Percentiles rank a stretch among this genome's conserved stretches.
Evolutionary conservation across 2,329 filamentous ascomycete genomes (phyloP).

Genomic region (Pestalotiopsis sp.): DNA sequence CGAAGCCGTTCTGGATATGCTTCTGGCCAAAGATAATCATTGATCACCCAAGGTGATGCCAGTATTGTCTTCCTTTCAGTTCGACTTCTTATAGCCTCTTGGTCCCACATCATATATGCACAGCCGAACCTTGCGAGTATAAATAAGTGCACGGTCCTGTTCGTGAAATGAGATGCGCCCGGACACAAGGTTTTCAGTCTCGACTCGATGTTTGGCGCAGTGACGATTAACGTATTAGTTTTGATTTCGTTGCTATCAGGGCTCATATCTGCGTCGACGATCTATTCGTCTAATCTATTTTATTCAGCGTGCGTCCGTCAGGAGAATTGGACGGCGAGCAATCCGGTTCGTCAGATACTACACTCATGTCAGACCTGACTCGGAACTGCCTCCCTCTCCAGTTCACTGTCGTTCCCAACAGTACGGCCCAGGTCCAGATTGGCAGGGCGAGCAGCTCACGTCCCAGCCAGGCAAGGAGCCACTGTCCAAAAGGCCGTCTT

Average conservation of each 20-base stretch:
- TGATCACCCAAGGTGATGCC: background rate
- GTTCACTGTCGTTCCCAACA: conserved; percentile 82
- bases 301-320: background rate
- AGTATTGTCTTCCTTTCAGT: background rate
- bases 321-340: background rate
- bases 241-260: background rate
- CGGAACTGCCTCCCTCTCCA: conserved; percentile 86
- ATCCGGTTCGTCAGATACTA: conserved; percentile 47
- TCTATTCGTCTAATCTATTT: conserved; percentile 10
- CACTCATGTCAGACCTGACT: conserved; percentile 83
- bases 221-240: background rate
- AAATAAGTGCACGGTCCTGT: background rate
- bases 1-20: background rate
- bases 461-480: conserved; percentile 82
- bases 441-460: conserved; percentile 82
- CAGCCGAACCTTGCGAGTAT: background rate
- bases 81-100: background rate
- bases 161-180: background rate
- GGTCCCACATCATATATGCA: background rate
- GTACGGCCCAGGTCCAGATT: conserved; percentile 88
- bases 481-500: conserved; percentile 65
- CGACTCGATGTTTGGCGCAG: background rate
- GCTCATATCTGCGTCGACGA: background rate
- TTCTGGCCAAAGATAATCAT: background rate
- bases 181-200: background rate